These are phyloP conservation scores for Periconia sp. DNA, from an alignment of 2,329 filamentous ascomycete species.

Conservation along the genomic window DNA sequence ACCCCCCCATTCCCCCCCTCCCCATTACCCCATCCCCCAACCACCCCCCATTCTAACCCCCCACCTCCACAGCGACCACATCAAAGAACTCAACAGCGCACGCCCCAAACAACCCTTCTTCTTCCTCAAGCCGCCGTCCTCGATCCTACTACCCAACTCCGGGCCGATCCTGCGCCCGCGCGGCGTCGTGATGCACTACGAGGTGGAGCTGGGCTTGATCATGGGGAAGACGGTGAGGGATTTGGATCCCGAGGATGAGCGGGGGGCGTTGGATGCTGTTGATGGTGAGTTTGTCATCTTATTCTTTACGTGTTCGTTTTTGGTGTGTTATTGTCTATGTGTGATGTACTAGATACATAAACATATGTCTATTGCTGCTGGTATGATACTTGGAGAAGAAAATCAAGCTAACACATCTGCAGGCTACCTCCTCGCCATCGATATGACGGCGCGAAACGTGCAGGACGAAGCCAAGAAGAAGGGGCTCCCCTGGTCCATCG, in stretches of 20 bases:
- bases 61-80: conserved; percentile 70
- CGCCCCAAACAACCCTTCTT: conserved; percentile 96
- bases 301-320: neutral
- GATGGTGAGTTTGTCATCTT: conserved; percentile 56
- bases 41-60: neutral
- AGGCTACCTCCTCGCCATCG: conserved; percentile 90
- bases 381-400: neutral
- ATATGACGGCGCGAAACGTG: conserved; percentile 95
- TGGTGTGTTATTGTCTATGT: neutral
- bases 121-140: conserved; percentile 93
- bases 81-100: conserved; percentile 84
- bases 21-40: too few relatives aligned
- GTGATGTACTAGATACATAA: neutral
- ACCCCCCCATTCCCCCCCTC: too few relatives aligned
- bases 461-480: conserved; percentile 98
- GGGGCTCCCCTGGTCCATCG: conserved; percentile 92
- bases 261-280: conserved; percentile 80
- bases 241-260: conserved; percentile 70
- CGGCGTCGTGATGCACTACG: conserved; percentile 87
- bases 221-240: conserved; percentile 81
- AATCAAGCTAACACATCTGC: conserved; percentile 3
- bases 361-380: neutral
- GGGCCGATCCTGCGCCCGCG: conserved; percentile 80
- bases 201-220: conserved; percentile 89
- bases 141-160: conserved; percentile 75